Percentiles rank a stretch among this genome's conserved stretches.
Evolutionary conservation across 179 eudicot genomes (phyloP).

Genomic region (Spergularia azorica): DNA sequence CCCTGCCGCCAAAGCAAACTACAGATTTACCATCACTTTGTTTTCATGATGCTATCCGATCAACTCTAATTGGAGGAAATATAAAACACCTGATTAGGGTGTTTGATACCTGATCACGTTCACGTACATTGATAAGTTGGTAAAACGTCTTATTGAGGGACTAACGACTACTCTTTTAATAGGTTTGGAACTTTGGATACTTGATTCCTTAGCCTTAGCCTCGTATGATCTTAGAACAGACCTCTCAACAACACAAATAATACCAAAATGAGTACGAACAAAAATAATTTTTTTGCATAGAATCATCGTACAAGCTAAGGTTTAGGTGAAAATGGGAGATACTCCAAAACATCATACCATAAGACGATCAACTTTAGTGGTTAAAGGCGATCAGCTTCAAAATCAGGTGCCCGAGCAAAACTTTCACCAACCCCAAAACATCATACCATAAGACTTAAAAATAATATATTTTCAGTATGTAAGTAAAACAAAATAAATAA

Average conservation of each 20-base stretch:
- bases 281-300: background rate
- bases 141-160: constrained; percentile 5
- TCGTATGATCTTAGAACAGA: background rate
- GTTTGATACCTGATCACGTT: background rate
- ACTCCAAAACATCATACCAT: background rate
- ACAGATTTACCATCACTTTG: constrained; percentile 3
- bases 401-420: too few species aligned
- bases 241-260: background rate
- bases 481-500: too few species aligned
- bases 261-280: background rate
- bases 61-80: background rate
- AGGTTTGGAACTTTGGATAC: background rate
- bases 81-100: background rate
- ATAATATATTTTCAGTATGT: too few species aligned
- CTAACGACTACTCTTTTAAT: background rate
- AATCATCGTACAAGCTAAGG: too few species aligned
- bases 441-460: too few species aligned
- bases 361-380: too few species aligned
- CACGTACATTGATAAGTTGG: constrained; percentile 3
- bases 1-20: constrained; percentile 16
- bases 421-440: too few species aligned
- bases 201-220: background rate
- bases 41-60: background rate
- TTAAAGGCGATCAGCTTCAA: too few species aligned
- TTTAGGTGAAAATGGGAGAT: background rate